These are phyloP conservation scores for Coemansia sp. DNA, from an alignment of 192 early-diverging fungal genomes.

Conservation along the genomic window DNA sequence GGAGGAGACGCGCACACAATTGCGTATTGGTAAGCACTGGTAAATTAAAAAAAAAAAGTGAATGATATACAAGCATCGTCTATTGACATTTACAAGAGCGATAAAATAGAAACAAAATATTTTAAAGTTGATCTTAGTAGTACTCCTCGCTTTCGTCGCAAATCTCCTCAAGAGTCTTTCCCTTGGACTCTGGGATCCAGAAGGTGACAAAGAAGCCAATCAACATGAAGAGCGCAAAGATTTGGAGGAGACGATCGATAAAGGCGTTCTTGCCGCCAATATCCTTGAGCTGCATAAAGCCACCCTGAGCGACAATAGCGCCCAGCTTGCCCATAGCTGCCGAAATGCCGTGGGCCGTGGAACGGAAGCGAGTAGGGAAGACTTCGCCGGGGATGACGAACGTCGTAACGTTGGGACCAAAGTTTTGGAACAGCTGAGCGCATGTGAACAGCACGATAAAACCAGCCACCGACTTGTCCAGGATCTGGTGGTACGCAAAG, in stretches of 20 bases:
- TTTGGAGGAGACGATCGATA: constrained; percentile 65
- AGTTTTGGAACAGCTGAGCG: constrained; percentile 89
- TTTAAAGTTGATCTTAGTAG: constrained; percentile 13
- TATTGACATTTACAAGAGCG: constrained; percentile 3
- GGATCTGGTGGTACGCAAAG: constrained; percentile 72
- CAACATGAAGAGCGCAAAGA: constrained; percentile 80
- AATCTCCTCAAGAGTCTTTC: constrained; percentile 57
- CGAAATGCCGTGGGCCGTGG: constrained; percentile 81
- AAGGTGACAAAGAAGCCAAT: constrained; percentile 65
- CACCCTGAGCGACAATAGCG: constrained; percentile 75
- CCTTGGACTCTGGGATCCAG: constrained; percentile 58
- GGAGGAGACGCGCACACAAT: not conserved
- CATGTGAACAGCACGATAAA: constrained; percentile 71
- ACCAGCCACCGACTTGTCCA: constrained; percentile 58
- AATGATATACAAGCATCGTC: constrained; percentile 1
- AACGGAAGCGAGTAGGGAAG: constrained; percentile 82
- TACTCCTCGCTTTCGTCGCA: constrained; percentile 54
- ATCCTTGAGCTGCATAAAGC: constrained; percentile 73
- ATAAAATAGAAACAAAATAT: not conserved
- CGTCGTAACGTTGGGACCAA: constrained; percentile 94
- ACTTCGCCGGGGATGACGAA: constrained; percentile 84
- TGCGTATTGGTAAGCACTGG: not conserved
- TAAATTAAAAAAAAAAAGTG: not conserved
- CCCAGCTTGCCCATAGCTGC: constrained; percentile 82
- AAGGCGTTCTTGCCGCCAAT: constrained; percentile 67